A percentile compares a stretch with the other conserved stretches of the same genome.
Conservation (phyloP, 2,329 filamentous ascomycete species). For the Cladosporium sp. region DNA sequence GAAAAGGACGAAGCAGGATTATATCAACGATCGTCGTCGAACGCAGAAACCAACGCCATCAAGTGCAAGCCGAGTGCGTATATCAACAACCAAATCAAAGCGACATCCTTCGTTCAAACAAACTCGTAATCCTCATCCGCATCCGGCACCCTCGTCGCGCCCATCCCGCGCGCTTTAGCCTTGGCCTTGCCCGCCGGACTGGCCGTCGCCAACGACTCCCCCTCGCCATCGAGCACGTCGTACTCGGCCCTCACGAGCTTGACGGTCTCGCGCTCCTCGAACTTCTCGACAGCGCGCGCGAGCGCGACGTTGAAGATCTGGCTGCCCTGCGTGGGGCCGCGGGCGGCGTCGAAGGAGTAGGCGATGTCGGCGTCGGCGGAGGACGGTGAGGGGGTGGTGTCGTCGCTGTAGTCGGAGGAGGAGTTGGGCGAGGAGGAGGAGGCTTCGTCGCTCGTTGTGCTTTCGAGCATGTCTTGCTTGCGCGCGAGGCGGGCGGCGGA, state of each 20-base stretch:
- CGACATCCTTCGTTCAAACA: conserved; percentile 18
- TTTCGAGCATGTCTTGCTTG: conserved; percentile 41
- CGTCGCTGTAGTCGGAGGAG: conserved; percentile 33
- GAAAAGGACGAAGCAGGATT: not conserved
- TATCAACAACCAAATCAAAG: not conserved
- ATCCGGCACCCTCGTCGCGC: conserved; percentile 19
- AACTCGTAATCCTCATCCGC: conserved; percentile 32
- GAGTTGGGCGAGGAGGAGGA: conserved; percentile 36
- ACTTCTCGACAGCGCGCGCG: conserved; percentile 52
- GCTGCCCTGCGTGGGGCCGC: conserved; percentile 47
- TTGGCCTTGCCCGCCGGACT: conserved; percentile 30
- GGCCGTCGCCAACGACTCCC: conserved; percentile 22
- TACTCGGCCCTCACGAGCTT: conserved; percentile 56
- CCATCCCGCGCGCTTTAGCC: conserved; percentile 29
- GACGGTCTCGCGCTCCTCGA: conserved; percentile 54
- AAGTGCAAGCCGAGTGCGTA: not conserved
- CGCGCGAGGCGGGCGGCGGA: conserved; percentile 18
- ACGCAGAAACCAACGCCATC: conserved; percentile 10
- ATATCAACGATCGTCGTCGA: not conserved
- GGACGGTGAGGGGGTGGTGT: conserved; percentile 38
- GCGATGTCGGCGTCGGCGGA: conserved; percentile 44
- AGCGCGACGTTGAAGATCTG: conserved; percentile 53
- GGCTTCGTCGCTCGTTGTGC: conserved; percentile 28
- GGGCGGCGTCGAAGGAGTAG: conserved; percentile 49
- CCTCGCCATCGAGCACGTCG: conserved; percentile 43